Evolutionary conservation across 106 monocot species (phyloP).

Genomic region (Amphibolis antarctica): DNA sequence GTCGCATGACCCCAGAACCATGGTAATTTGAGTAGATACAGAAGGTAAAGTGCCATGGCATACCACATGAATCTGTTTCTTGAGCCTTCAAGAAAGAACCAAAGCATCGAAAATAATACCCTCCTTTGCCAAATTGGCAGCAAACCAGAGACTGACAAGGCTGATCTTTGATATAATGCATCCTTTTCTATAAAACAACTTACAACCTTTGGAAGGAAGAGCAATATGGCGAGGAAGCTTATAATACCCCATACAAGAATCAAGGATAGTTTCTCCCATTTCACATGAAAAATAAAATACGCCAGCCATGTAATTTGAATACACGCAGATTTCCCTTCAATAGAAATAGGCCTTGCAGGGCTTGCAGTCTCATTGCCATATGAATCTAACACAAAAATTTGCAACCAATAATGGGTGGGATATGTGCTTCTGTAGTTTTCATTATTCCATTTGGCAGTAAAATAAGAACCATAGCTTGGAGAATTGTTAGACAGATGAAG

Average conservation of each 20-base stretch:
- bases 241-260: slow-evolving; percentile 57
- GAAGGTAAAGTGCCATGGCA: slow-evolving; percentile 42
- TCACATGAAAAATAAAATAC: slow-evolving; percentile 40
- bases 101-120: slow-evolving; percentile 25
- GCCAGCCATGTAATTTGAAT: slow-evolving; percentile 26
- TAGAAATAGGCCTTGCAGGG: slow-evolving; percentile 48
- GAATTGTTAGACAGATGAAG: slow-evolving; percentile 17
- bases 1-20: slow-evolving; percentile 78
- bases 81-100: slow-evolving; percentile 70
- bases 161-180: slow-evolving; percentile 32
- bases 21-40: slow-evolving; percentile 46
- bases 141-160: slow-evolving; percentile 19
- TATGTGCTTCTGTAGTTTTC: slow-evolving; percentile 46
- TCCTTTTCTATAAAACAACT: slow-evolving; percentile 35
- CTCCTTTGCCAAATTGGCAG: slow-evolving; percentile 23
- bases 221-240: slow-evolving; percentile 30
- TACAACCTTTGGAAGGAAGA: slow-evolving; percentile 50
- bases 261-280: slow-evolving; percentile 47
- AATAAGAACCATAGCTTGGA: slow-evolving; percentile 22
- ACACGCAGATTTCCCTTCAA: slow-evolving; percentile 39
- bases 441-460: slow-evolving; percentile 73
- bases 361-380: slow-evolving; percentile 33
- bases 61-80: slow-evolving; percentile 43
- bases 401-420: slow-evolving; percentile 53
- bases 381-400: slow-evolving; percentile 39